Evolutionary conservation across 2,329 filamentous ascomycete genomes (phyloP).

Genomic region (Aspergillus intermedius): DNA sequence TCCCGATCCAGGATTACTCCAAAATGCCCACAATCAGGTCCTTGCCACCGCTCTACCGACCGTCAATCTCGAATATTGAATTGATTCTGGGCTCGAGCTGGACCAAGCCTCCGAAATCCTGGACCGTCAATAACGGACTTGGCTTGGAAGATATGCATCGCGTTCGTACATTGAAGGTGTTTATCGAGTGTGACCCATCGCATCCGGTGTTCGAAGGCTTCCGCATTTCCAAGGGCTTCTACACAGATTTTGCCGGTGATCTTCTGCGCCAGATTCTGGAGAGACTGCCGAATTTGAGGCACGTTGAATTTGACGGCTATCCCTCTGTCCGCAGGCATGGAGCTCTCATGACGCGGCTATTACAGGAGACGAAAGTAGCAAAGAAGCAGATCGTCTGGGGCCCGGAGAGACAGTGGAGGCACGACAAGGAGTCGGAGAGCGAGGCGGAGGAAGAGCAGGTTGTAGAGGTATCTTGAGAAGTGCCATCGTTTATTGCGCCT

Average conservation of each 20-base stretch:
- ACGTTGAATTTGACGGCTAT: constrained; percentile 53
- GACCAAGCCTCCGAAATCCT: constrained; percentile 50
- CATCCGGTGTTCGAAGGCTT: constrained; percentile 52
- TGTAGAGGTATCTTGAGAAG: not conserved
- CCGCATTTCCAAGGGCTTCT: constrained; percentile 50
- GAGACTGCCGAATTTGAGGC: constrained; percentile 42
- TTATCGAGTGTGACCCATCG: constrained; percentile 52
- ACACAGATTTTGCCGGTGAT: constrained; percentile 50
- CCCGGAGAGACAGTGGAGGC: constrained; percentile 33
- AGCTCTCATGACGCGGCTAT: constrained; percentile 46
- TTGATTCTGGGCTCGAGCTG: constrained; percentile 55
- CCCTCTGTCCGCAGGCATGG: constrained; percentile 47
- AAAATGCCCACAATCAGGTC: constrained; percentile 40
- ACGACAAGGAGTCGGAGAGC: constrained; percentile 20
- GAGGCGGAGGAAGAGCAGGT: constrained; percentile 5
- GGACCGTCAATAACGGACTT: constrained; percentile 45
- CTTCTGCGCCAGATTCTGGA: constrained; percentile 46
- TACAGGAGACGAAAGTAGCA: constrained; percentile 27
- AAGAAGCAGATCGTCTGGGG: constrained; percentile 35
- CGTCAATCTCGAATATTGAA: constrained; percentile 48
- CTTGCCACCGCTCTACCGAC: constrained; percentile 46
- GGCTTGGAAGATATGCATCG: constrained; percentile 45
- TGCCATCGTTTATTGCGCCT: too few relatives aligned
- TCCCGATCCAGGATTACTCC: constrained; percentile 46
- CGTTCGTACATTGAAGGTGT: constrained; percentile 48